Evolutionary conservation across 2,329 filamentous ascomycete species (phyloP).

Genomic region (Byssochlamys sp.): DNA sequence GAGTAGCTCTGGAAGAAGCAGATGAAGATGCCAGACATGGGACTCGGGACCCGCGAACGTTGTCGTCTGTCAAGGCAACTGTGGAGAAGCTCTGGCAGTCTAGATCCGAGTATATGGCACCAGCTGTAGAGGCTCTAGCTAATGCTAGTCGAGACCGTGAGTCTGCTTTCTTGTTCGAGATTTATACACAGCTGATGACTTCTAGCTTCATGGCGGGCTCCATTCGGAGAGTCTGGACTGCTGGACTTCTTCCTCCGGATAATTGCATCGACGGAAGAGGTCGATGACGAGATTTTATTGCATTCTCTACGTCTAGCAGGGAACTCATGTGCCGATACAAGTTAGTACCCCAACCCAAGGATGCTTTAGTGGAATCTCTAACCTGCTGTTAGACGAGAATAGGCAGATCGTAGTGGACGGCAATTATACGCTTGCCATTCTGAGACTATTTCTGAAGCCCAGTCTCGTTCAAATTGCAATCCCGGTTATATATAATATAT

Average conservation of each 20-base stretch:
- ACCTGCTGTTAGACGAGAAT: constrained; percentile 30
- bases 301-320: constrained; percentile 35
- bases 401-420: constrained; percentile 29
- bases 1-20: constrained; percentile 20
- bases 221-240: constrained; percentile 31
- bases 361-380: constrained; percentile 1
- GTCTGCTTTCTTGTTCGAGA: constrained; percentile 7
- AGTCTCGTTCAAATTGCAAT: constrained; percentile 31
- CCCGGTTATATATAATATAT: constrained; percentile 38
- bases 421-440: constrained; percentile 30
- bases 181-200: constrained; percentile 5
- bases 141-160: constrained; percentile 36
- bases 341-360: constrained; percentile 13
- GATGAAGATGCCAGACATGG: constrained; percentile 16
- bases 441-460: constrained; percentile 25
- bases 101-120: constrained; percentile 25
- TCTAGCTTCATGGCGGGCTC: constrained; percentile 31
- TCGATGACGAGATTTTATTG: constrained; percentile 24
- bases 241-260: constrained; percentile 34
- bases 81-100: constrained; percentile 29
- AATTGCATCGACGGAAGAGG: constrained; percentile 21
- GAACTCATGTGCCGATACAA: constrained; percentile 38
- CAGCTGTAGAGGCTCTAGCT: constrained; percentile 30
- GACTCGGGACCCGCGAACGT: constrained; percentile 10
- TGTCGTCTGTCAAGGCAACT: constrained; percentile 18